A percentile compares a stretch with the other conserved stretches of the same genome.
Conservation (phyloP, 352 stramenopile genomes). For the Thalassiosira oceanica region DNA sequence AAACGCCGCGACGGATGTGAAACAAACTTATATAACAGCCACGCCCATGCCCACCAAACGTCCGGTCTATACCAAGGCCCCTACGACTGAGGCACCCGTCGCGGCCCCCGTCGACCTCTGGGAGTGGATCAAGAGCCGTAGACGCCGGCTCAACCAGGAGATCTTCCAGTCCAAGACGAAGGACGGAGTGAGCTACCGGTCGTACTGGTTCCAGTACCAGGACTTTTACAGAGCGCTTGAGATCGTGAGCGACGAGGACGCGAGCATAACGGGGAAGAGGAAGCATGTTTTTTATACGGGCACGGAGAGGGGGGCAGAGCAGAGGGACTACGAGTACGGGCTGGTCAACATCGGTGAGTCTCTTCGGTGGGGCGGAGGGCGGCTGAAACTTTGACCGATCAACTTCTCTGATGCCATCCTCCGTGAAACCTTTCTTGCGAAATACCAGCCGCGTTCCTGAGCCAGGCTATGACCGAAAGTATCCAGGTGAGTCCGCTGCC, state of each 20-base stretch:
- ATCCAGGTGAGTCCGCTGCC: too few relatives aligned
- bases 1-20: not conserved
- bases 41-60: not conserved
- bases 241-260: not conserved
- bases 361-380: too few relatives aligned
- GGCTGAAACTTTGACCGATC: too few relatives aligned
- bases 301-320: constrained; percentile 3
- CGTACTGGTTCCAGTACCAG: constrained; percentile 36
- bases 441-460: constrained; percentile 30
- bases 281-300: constrained; percentile 35
- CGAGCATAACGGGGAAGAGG: constrained; percentile 8
- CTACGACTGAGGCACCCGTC: not conserved
- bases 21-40: not conserved
- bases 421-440: too few relatives aligned
- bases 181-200: constrained; percentile 17
- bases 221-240: constrained; percentile 27
- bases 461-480: constrained; percentile 34
- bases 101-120: constrained; percentile 4
- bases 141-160: not conserved
- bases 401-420: too few relatives aligned
- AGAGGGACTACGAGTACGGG: constrained; percentile 34
- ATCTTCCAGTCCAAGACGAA: constrained; percentile 21
- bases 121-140: constrained; percentile 1
- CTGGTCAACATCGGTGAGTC: constrained; percentile 40
- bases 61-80: not conserved